Percentiles rank a stretch among this genome's conserved stretches.
Evolutionary conservation across 2,329 filamentous ascomycete genomes (phyloP).

Genomic region (Blastomyces parvus): DNA sequence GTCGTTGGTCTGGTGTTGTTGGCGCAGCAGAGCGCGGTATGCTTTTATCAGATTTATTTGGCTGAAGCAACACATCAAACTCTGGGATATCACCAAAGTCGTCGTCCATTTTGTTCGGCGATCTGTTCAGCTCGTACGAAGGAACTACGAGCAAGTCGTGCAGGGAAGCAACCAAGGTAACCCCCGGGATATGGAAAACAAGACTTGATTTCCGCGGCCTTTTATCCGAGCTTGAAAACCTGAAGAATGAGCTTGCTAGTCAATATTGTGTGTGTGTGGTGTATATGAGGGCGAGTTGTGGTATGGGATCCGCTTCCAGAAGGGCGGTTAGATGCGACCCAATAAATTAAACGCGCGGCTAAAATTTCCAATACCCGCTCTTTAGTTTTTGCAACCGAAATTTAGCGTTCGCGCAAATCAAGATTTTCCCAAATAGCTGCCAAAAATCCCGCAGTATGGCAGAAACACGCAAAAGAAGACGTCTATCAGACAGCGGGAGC

Average conservation of each 20-base stretch:
- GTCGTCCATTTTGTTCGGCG: constrained; percentile 33
- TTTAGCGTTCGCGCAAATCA: not conserved
- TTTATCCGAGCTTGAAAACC: not conserved
- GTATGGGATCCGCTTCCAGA: too few relatives aligned
- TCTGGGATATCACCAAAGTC: constrained; percentile 41
- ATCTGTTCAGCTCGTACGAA: constrained; percentile 18
- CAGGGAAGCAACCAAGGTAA: not conserved
- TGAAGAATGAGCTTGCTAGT: not conserved
- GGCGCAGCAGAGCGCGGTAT: constrained; percentile 26
- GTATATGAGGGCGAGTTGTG: not conserved
- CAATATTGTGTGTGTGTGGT: not conserved
- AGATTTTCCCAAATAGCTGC: not conserved
- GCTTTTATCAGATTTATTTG: constrained; percentile 15
- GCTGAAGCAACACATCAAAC: constrained; percentile 31
- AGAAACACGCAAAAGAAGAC: constrained; percentile 30
- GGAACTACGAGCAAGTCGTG: not conserved
- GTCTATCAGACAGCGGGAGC: constrained; percentile 23
- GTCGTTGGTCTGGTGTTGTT: constrained; percentile 30
- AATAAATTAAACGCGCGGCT: constrained; percentile 5
- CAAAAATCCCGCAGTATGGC: constrained; percentile 21
- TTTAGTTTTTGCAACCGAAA: constrained; percentile 3
- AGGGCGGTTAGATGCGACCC: not conserved
- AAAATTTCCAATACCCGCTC: not conserved
- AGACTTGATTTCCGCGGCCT: not conserved
- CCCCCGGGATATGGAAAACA: not conserved